A percentile compares a stretch with the other conserved stretches of the same genome.
These are phyloP conservation scores for Calonectria ilicicola DNA, from an alignment of 2,329 filamentous ascomycete species.

Conservation along the genomic window DNA sequence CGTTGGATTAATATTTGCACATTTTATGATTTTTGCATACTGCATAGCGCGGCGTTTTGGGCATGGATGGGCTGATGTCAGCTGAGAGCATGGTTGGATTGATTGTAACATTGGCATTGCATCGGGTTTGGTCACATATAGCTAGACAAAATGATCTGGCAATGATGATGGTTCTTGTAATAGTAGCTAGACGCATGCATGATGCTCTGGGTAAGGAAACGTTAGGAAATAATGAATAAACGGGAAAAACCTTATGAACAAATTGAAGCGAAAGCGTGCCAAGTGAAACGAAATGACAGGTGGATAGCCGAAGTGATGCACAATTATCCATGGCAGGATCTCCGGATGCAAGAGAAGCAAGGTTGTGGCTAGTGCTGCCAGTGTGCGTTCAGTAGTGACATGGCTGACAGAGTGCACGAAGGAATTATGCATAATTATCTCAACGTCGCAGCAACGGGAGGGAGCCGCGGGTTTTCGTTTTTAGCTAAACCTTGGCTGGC, in stretches of 20 bases:
- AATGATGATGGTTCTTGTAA: slow-evolving; percentile 17
- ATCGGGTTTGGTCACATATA: slow-evolving; percentile 19
- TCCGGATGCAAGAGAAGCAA: background rate
- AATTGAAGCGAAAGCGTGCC: background rate
- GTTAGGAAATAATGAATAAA: slow-evolving; percentile 3
- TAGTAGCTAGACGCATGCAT: background rate
- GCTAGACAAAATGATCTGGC: background rate
- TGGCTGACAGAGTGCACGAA: background rate
- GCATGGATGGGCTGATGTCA: background rate
- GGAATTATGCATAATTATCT: slow-evolving; percentile 20
- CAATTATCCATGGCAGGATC: background rate
- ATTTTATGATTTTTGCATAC: slow-evolving; percentile 22
- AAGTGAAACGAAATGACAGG: background rate
- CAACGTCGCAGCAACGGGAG: background rate
- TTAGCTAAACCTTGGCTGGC: background rate
- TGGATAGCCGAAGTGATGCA: background rate
- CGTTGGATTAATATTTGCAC: slow-evolving; percentile 59
- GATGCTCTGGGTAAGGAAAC: background rate
- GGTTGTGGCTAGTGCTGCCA: background rate
- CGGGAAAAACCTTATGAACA: background rate
- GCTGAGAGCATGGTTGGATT: slow-evolving; percentile 8
- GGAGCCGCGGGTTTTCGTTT: background rate
- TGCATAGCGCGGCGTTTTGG: slow-evolving; percentile 39
- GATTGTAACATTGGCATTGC: slow-evolving; percentile 25
- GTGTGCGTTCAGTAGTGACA: background rate